phyloP scores from a whole-genome alignment of 495 filamentous ascomycete genomes.

The Xylaria acuta region DNA sequence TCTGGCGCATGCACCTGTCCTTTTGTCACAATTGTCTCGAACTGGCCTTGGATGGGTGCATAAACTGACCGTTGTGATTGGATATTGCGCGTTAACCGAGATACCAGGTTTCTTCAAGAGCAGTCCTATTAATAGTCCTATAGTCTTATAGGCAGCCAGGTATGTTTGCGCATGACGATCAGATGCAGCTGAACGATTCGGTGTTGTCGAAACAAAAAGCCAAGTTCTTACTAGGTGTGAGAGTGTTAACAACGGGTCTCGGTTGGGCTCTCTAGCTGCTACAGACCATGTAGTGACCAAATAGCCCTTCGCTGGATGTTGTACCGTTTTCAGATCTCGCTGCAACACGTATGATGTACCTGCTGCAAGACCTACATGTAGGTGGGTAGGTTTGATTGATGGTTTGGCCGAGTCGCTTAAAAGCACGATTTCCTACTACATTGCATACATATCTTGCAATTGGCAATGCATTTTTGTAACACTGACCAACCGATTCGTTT shows the following conservation, averaged over 20 bases:
- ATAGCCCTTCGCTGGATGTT: slow-evolving; percentile 11
- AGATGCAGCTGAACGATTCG: slow-evolving; percentile 1
- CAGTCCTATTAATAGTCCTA: slow-evolving; percentile 20
- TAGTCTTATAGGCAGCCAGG: slow-evolving; percentile 5
- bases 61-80: slow-evolving; percentile 6
- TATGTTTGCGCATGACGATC: slow-evolving; percentile 14
- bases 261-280: not conserved
- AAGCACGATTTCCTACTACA: slow-evolving; percentile 8
- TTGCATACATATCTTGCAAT: slow-evolving; percentile 8
- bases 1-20: slow-evolving; percentile 40
- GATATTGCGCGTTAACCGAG: slow-evolving; percentile 11
- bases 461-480: slow-evolving; percentile 35
- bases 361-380: no score
- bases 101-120: slow-evolving; percentile 1
- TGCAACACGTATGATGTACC: slow-evolving; percentile 10
- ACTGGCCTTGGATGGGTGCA: slow-evolving; percentile 29
- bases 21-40: slow-evolving; percentile 44
- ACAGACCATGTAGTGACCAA: not conserved
- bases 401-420: slow-evolving; percentile 20
- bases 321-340: slow-evolving; percentile 15
- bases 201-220: slow-evolving; percentile 1
- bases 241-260: not conserved
- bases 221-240: not conserved
- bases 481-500: slow-evolving; percentile 27
- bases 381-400: slow-evolving; percentile 7